Evolutionary conservation across 306 rosid species (phyloP), one percentile per base, ranked within the genome.

Genomic region (Lithocarpus polystachyus): DNA sequence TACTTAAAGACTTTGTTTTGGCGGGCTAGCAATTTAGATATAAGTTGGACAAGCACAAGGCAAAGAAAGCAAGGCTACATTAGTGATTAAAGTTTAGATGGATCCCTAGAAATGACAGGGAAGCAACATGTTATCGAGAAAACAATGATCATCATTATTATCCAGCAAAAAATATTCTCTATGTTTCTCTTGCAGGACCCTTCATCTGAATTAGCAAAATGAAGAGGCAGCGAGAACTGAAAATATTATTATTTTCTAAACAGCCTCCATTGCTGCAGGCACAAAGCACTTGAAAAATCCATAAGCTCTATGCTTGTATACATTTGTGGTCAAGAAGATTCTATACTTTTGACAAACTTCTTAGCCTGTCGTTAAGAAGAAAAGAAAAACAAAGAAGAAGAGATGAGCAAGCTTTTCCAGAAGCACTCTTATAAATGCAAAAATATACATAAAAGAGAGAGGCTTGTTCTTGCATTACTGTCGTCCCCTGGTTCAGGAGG

Each of bases 341-440:
- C 94, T 64, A 90, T 56, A 15, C 77, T 82, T 74, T 61, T 90
- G 77, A 89, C 92, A 33, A 85, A 82, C 89, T 83, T 92, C 88
- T 89, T 93, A 26, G 88, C 88, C 98, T 93, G 94, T 65, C 83
- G 64, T 3, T 12, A 67, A 60, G 61, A 82, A 24, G 29, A 19
- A 40, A 76, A 54, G 69, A 6, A 62, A 2, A 56, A 23, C 13
- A 23, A 24, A 2, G 33, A 59, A 70, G 9, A 4, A 64, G 29
- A 29, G 23, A 64, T 75, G 73, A 87, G 71, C 56, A 83, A 37
- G 17, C 56, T 29, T 64, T 64, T 20, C 43, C 7, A 64, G 26
- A 64, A 64, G 5, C 17, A 17, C 18, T 14, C 17, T 14, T 24
- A 29, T 17, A 15, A 10, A 29, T 28, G 6, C 4, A 31, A 28